phyloP scores from a whole-genome alignment of 2,329 filamentous ascomycete genomes.

The Fusarium circinatum region DNA sequence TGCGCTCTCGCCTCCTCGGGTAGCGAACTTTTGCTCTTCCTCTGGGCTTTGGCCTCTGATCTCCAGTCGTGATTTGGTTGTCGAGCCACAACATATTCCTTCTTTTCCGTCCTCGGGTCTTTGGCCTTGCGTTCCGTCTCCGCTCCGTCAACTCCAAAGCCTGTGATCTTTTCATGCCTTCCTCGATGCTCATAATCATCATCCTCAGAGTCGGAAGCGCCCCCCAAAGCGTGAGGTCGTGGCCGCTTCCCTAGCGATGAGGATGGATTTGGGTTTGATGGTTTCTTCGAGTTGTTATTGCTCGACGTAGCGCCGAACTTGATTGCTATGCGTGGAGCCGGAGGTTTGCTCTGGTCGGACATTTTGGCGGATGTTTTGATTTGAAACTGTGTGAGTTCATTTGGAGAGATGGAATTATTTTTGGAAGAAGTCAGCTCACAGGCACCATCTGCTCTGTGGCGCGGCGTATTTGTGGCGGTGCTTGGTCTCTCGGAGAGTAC shows the following conservation, averaged over 20 bases:
- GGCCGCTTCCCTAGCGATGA: slow-evolving; percentile 61
- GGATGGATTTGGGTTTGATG: slow-evolving; percentile 49
- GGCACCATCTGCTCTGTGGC: slow-evolving; percentile 11
- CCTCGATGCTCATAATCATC: slow-evolving; percentile 47
- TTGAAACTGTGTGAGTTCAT: slow-evolving; percentile 1
- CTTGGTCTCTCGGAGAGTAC: not conserved
- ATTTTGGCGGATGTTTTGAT: slow-evolving; percentile 14
- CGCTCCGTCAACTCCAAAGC: slow-evolving; percentile 58
- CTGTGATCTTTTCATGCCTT: slow-evolving; percentile 60
- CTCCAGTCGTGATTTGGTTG: slow-evolving; percentile 72
- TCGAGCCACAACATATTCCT: slow-evolving; percentile 65
- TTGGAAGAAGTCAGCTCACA: slow-evolving; percentile 22
- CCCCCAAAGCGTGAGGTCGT: slow-evolving; percentile 54
- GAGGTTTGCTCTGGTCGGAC: slow-evolving; percentile 44
- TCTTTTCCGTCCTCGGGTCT: slow-evolving; percentile 41
- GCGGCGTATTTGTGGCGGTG: not conserved
- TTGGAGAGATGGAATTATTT: slow-evolving; percentile 3
- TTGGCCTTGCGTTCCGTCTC: slow-evolving; percentile 53
- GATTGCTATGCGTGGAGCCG: slow-evolving; percentile 58
- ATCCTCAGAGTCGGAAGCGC: slow-evolving; percentile 56
- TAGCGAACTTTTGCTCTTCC: slow-evolving; percentile 65
- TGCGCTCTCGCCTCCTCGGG: slow-evolving; percentile 64
- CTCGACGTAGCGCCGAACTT: slow-evolving; percentile 54
- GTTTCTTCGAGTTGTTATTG: slow-evolving; percentile 44
- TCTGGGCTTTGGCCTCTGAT: slow-evolving; percentile 60